These are phyloP conservation scores for Gamarada debralockiae DNA, from an alignment of 495 filamentous ascomycete species.

Conservation along the genomic window DNA sequence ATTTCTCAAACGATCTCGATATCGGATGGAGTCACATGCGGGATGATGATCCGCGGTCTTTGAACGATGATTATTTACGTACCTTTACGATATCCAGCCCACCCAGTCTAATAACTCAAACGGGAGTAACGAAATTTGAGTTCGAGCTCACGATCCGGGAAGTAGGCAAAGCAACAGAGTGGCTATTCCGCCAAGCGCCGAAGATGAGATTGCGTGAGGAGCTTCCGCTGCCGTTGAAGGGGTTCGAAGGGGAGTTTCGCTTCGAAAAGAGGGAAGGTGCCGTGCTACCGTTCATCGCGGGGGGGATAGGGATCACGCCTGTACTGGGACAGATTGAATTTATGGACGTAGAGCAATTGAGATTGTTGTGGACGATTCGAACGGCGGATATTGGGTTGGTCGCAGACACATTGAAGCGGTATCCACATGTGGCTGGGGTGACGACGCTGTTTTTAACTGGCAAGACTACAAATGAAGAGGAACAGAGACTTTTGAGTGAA, in stretches of 20 bases:
- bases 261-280: conserved; percentile 38
- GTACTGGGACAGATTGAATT: conserved; percentile 57
- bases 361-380: conserved; percentile 65
- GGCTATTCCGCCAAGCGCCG: conserved; percentile 54
- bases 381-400: conserved; percentile 58
- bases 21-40: conserved; percentile 77
- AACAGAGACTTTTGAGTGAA: conserved; percentile 24
- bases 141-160: conserved; percentile 69
- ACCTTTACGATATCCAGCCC: conserved; percentile 76
- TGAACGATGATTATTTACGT: conserved; percentile 80
- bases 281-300: conserved; percentile 55
- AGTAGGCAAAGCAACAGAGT: conserved; percentile 61
- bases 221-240: conserved; percentile 62
- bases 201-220: too few relatives aligned
- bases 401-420: conserved; percentile 50
- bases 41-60: conserved; percentile 66
- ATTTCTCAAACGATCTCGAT: conserved; percentile 62
- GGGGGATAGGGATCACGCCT: conserved; percentile 79
- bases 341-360: conserved; percentile 31
- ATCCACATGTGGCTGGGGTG: conserved; percentile 42
- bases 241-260: conserved; percentile 67
- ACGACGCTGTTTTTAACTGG: conserved; percentile 62
- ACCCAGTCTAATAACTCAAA: too few relatives aligned
- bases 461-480: conserved; percentile 22
- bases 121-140: conserved; percentile 29